Conservation (phyloP, 306 rosid species). For the Corylus americana region DNA sequence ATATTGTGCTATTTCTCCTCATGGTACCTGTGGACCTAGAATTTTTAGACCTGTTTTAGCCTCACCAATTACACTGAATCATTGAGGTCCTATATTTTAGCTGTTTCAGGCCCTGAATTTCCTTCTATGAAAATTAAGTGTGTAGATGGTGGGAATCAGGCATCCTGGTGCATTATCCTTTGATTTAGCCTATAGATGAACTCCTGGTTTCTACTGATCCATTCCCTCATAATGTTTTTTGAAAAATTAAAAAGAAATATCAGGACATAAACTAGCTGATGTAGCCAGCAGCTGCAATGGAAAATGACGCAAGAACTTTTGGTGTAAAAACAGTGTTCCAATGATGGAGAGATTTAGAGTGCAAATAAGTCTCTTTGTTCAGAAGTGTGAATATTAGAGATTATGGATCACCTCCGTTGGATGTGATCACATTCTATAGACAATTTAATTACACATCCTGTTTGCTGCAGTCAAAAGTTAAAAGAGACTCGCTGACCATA, state of each 20-base stretch:
- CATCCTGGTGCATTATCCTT: conserved; percentile 9
- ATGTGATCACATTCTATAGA: neutral
- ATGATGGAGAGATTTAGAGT: too few species aligned
- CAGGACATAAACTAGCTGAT: neutral
- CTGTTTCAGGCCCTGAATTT: neutral
- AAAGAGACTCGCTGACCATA: neutral
- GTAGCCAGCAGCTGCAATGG: neutral
- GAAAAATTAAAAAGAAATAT: neutral
- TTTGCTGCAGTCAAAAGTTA: neutral
- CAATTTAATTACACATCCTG: too few species aligned
- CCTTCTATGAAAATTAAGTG: neutral
- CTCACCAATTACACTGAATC: neutral
- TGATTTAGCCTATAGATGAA: conserved; percentile 14
- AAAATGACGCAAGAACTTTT: neutral
- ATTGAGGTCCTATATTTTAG: neutral
- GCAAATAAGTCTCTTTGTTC: neutral
- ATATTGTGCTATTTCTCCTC: neutral
- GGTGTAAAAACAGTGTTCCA: neutral
- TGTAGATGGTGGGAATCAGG: neutral
- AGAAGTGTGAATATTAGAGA: neutral
- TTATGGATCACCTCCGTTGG: neutral
- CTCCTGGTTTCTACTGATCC: conserved; percentile 8
- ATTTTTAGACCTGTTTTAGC: neutral
- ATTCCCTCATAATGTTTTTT: neutral
- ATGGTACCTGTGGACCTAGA: neutral